Evolutionary conservation across 192 early-diverging fungal genomes (phyloP).

Genomic region (Chytriomyces sp.): DNA sequence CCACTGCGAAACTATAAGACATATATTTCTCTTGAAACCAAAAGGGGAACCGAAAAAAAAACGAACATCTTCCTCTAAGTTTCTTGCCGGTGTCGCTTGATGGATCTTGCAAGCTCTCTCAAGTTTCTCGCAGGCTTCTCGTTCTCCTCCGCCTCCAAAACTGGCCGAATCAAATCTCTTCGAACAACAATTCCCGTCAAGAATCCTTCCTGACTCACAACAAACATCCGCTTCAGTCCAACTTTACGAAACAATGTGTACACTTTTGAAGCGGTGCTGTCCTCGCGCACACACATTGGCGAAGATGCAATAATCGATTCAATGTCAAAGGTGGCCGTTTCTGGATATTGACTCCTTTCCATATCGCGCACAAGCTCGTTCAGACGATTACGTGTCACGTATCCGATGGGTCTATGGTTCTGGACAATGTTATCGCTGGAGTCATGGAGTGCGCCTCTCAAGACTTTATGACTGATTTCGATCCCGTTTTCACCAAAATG

Average conservation of each 20-base stretch:
- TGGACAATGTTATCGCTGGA: neutral
- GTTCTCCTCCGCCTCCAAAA: conserved; percentile 10
- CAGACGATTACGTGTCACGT: conserved; percentile 5
- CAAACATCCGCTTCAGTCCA: conserved; percentile 45
- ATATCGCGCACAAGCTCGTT: conserved; percentile 1
- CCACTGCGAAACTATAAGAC: too few relatives aligned
- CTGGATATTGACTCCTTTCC: neutral
- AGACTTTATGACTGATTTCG: neutral
- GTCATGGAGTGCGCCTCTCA: conserved; percentile 1
- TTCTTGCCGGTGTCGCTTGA: too few relatives aligned
- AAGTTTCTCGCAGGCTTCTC: conserved; percentile 10
- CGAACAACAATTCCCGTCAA: conserved; percentile 44
- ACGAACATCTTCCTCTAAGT: too few relatives aligned
- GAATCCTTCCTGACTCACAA: conserved; percentile 42
- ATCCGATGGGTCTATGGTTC: conserved; percentile 22
- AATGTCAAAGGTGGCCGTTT: neutral
- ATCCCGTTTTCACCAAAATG: conserved; percentile 16
- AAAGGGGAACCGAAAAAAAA: too few relatives aligned
- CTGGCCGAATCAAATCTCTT: conserved; percentile 37
- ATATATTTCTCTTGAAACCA: too few relatives aligned
- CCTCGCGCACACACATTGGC: conserved; percentile 36
- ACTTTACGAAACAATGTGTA: conserved; percentile 40
- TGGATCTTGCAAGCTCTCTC: neutral
- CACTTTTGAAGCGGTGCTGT: conserved; percentile 43
- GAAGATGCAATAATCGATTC: conserved; percentile 1